A percentile compares a stretch with the other conserved stretches of the same genome.
Evolutionary conservation across 192 early-diverging fungal genomes (phyloP).

Genomic region (Paraglomus occultum): DNA sequence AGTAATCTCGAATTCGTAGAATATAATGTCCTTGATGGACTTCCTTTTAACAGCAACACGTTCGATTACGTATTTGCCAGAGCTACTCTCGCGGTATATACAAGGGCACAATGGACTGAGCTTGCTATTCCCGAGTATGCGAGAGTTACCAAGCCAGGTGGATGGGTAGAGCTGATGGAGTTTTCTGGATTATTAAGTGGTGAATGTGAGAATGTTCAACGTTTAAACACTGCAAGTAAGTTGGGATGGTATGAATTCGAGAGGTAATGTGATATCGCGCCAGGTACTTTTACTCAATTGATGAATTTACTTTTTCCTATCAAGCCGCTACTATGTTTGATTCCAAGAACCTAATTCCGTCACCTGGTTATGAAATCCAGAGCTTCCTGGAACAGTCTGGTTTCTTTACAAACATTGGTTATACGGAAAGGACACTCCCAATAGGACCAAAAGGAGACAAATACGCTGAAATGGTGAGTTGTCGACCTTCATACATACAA

Average conservation of each 20-base stretch:
- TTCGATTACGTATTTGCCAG: slow-evolving; percentile 30
- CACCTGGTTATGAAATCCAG: too few species aligned
- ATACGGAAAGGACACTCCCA: too few species aligned
- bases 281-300: too few species aligned
- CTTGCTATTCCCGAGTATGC: slow-evolving; percentile 25
- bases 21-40: slow-evolving; percentile 4
- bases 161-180: slow-evolving; percentile 45
- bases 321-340: too few species aligned
- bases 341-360: too few species aligned
- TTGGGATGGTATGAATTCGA: neutral
- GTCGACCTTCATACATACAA: too few species aligned
- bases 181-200: slow-evolving; percentile 4
- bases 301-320: too few species aligned
- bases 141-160: slow-evolving; percentile 36
- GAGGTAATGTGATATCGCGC: too few species aligned
- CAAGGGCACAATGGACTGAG: slow-evolving; percentile 1
- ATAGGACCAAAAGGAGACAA: too few species aligned
- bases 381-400: too few species aligned
- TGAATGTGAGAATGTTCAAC: neutral
- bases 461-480: too few species aligned
- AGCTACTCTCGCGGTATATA: neutral
- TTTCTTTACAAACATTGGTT: too few species aligned
- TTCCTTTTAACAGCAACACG: slow-evolving; percentile 22
- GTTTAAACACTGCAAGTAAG: neutral
- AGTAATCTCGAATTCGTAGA: slow-evolving; percentile 10